Evolutionary conservation across 1,139 yeast genomes (phyloP).

Genomic region (Yamadazyma spencermartinsiae): DNA sequence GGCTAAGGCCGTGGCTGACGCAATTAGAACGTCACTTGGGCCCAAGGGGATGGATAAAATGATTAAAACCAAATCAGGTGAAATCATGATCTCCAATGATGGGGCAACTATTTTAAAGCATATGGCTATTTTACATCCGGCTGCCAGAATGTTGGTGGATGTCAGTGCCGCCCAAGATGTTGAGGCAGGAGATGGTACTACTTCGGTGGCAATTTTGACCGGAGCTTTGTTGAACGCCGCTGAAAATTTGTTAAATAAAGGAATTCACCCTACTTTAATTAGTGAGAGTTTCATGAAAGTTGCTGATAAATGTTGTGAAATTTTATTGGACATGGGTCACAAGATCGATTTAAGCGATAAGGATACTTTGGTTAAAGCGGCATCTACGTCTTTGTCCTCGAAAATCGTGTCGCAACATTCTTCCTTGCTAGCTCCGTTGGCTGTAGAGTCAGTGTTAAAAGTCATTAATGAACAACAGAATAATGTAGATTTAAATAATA

Average conservation of each 20-base stretch:
- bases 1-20: conserved; percentile 97
- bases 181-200: conserved; percentile 99
- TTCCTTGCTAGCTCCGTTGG: conserved; percentile 81
- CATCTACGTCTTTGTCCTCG: conserved; percentile 88
- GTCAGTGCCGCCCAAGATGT: conserved; percentile 97
- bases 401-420: conserved; percentile 95
- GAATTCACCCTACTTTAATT: conserved; percentile 93
- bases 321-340: conserved; percentile 81
- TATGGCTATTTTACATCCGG: conserved; percentile 98
- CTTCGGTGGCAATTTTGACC: conserved; percentile 92
- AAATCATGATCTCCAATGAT: conserved; percentile 93
- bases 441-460: conserved; percentile 89
- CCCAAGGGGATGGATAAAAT: conserved; percentile 99
- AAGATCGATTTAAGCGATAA: conserved; percentile 73
- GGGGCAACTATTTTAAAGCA: conserved; percentile 96
- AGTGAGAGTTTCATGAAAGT: conserved; percentile 96
- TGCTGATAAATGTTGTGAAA: conserved; percentile 82
- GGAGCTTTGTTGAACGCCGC: conserved; percentile 96
- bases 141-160: conserved; percentile 97
- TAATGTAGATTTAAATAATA: conserved; percentile 85
- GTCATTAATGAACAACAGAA: conserved; percentile 54
- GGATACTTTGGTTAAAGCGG: conserved; percentile 85
- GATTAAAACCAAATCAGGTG: conserved; percentile 92
- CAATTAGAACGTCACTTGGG: conserved; percentile 94
- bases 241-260: conserved; percentile 81